phyloP scores from a whole-genome alignment of 2,329 filamentous ascomycete genomes.

The Cladosporium sp. region DNA sequence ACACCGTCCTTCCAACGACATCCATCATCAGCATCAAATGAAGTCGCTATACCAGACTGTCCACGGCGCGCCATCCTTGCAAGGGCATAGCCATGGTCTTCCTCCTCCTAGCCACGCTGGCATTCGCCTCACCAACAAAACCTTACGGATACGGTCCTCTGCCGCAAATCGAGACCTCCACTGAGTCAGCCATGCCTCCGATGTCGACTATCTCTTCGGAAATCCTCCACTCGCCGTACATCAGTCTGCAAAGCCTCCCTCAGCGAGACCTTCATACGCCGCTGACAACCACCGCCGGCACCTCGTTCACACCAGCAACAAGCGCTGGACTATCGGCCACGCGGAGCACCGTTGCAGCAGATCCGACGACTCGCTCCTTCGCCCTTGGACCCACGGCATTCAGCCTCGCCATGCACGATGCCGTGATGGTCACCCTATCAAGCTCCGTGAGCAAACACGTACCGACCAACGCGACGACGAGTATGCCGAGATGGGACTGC shows the following conservation, averaged over 20 bases:
- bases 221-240: neutral
- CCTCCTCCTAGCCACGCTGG: neutral
- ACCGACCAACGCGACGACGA: too few relatives aligned
- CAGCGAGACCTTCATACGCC: neutral
- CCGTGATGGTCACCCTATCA: neutral
- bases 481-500: neutral
- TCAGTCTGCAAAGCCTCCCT: neutral
- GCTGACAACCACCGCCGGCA: neutral
- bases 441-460: neutral
- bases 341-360: neutral
- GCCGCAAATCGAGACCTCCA: neutral
- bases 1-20: neutral
- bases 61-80: too few relatives aligned
- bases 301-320: neutral
- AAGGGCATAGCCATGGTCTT: neutral
- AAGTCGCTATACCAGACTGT: neutral
- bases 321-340: neutral
- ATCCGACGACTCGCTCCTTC: too few relatives aligned
- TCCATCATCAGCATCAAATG: neutral
- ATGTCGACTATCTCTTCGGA: neutral
- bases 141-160: neutral
- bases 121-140: neutral
- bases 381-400: too few relatives aligned
- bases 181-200: neutral
- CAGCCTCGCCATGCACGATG: too few relatives aligned